Conservation (phyloP, 176 grass and related monocot genomes). For the Oryza nivara region DNA sequence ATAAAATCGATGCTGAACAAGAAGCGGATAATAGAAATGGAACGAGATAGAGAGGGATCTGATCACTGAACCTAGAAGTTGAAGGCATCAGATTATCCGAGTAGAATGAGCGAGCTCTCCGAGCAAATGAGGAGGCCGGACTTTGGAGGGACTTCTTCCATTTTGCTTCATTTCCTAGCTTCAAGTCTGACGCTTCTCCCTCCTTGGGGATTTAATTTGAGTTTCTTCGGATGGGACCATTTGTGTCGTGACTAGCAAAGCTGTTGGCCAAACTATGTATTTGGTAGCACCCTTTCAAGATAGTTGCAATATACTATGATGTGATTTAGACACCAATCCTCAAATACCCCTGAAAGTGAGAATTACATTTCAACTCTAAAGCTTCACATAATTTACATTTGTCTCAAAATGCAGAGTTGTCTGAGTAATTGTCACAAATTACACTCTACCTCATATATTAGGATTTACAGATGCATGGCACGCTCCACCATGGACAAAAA, state of each 20-base stretch:
- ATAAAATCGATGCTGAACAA: background rate
- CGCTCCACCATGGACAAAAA: background rate
- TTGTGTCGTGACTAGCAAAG: no score
- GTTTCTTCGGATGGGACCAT: no score
- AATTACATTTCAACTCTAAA: background rate
- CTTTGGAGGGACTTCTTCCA: background rate
- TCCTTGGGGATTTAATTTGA: background rate
- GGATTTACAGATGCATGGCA: background rate
- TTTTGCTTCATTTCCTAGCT: background rate
- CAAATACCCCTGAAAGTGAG: background rate
- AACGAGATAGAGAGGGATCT: no score
- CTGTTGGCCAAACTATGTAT: no score
- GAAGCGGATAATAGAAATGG: background rate
- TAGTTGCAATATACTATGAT: background rate
- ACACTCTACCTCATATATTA: background rate
- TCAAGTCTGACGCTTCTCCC: background rate
- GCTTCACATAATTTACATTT: slow-evolving; percentile 14
- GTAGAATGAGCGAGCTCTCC: background rate
- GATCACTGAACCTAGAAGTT: background rate
- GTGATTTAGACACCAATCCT: background rate
- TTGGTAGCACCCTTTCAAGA: no score
- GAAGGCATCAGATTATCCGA: background rate
- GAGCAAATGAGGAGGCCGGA: background rate
- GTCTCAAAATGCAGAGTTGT: background rate
- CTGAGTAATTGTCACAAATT: background rate